Evolutionary conservation across 176 grass and related monocot species (phyloP), one percentile per base, ranked within the genome.

Genomic region (maize (Zea mays)): DNA sequence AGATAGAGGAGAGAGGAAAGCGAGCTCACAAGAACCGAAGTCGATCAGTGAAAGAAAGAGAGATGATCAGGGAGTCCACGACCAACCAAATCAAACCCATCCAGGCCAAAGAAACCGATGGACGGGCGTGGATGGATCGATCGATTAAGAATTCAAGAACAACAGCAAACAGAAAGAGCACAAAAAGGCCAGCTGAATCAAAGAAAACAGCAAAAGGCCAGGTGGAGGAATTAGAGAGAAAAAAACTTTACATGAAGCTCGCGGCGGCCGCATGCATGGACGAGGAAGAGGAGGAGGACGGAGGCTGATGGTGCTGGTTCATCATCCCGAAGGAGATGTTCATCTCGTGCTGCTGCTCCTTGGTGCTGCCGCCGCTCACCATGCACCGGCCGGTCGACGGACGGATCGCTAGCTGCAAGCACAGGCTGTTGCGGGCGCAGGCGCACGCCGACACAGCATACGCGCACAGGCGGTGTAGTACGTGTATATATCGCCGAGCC

Each of bases 281-380:
- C 49, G 91, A 87, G 2, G 88, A 86, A 2, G 88, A 84, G 0
- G 81, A 87, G 0, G 84, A 88, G 19, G 91, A 75, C 7, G 88
- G 72, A 49, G 77, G 57, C 6, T 56, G 79, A 0, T 76, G 72
- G 0, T 79, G 76, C 2, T 71, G 58, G 54, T 63, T 69, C 61
- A 64, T 90, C 85, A 88, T 90, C 56, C 83, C 83, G 49, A 94
- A 94, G 57, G 86, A 90, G 65, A 88, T 94, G 71, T 84, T 85
- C 85, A 90, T 87, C 88, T 87, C 69, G 81, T 74, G 72, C 27
- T 85, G 84, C 27, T 84, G 84, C 39, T 84, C 79, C 78, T 52
- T 87, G 17, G 67, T 20, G 86, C 60, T 77, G 78, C 41, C 69
- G 7, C 71, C 65, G 12, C 82, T 83, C 81, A 86, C 62, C 76